Evolutionary conservation across 2,329 filamentous ascomycete species (phyloP).

Genomic region (Clonostachys rosea): DNA sequence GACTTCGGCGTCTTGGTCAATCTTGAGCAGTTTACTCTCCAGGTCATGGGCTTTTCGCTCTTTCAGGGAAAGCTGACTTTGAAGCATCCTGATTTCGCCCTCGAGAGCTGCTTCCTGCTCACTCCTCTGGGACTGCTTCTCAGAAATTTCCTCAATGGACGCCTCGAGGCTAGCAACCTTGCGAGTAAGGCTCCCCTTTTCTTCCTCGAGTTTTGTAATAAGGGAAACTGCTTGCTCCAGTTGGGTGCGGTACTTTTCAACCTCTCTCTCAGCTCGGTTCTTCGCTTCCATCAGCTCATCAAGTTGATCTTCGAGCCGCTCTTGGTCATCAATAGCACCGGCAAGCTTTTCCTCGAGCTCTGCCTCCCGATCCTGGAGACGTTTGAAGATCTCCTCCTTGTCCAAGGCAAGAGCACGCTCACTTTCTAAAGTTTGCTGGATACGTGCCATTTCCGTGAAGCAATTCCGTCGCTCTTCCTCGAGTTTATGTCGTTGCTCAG

Average conservation of each 20-base stretch:
- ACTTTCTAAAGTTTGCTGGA: constrained; percentile 92
- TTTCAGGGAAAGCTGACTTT: constrained; percentile 84
- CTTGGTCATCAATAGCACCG: constrained; percentile 89
- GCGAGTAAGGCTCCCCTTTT: constrained; percentile 71
- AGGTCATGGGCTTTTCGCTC: constrained; percentile 87
- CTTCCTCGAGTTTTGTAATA: constrained; percentile 79
- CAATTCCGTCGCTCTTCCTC: constrained; percentile 89
- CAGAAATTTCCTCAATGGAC: constrained; percentile 66
- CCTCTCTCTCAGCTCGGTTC: constrained; percentile 80
- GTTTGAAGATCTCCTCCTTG: constrained; percentile 98
- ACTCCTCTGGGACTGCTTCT: constrained; percentile 67
- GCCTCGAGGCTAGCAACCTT: constrained; percentile 66
- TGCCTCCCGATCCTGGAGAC: constrained; percentile 85
- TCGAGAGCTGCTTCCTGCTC: constrained; percentile 71
- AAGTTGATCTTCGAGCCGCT: constrained; percentile 87
- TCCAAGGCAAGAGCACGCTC: constrained; percentile 93
- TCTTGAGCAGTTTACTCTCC: constrained; percentile 76
- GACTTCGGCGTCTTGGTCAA: constrained; percentile 84
- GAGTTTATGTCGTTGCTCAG: constrained; percentile 68
- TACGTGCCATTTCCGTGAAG: constrained; percentile 79
- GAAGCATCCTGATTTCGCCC: constrained; percentile 85
- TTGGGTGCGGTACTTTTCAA: constrained; percentile 73
- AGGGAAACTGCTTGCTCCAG: constrained; percentile 88
- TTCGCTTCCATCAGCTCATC: constrained; percentile 86
- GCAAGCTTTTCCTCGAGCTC: constrained; percentile 91